Evolutionary conservation across 176 grass and related monocot species (phyloP).

Genomic region (Metroxylon sagu): DNA sequence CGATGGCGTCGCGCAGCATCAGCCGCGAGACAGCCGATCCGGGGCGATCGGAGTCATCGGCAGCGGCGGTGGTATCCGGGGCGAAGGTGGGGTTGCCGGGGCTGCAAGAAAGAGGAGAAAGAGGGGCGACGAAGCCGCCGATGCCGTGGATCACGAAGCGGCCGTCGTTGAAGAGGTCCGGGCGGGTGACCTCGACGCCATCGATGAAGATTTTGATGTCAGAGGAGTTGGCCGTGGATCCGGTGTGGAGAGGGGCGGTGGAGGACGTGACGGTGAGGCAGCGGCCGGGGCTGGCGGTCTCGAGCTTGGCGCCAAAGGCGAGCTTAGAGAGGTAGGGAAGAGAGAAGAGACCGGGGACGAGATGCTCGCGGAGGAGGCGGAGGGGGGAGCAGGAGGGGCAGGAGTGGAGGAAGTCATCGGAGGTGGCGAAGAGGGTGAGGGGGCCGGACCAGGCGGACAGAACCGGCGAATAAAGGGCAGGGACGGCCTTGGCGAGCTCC

Average conservation of each 20-base stretch:
- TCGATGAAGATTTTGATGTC: slow-evolving; percentile 40
- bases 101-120: slow-evolving; percentile 46
- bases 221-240: not conserved
- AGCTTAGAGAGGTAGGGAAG: slow-evolving; percentile 31
- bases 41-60: slow-evolving; percentile 3
- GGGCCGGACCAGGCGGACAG: slow-evolving; percentile 38
- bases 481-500: slow-evolving; percentile 45
- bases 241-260: too few relatives aligned
- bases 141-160: slow-evolving; percentile 65
- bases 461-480: slow-evolving; percentile 20
- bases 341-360: slow-evolving; percentile 56
- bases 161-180: slow-evolving; percentile 63
- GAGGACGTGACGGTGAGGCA: slow-evolving; percentile 44
- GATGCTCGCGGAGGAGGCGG: slow-evolving; percentile 49
- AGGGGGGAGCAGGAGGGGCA: slow-evolving; percentile 40
- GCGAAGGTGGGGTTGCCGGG: slow-evolving; percentile 9
- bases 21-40: slow-evolving; percentile 31
- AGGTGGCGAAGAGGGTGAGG: slow-evolving; percentile 55
- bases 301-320: slow-evolving; percentile 33
- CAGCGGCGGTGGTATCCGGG: slow-evolving; percentile 20
- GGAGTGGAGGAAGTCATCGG: slow-evolving; percentile 34
- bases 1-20: slow-evolving; percentile 62
- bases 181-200: slow-evolving; percentile 47
- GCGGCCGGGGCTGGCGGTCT: slow-evolving; percentile 36
- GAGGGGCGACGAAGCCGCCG: slow-evolving; percentile 33